A percentile compares a stretch with the other conserved stretches of the same genome.
phyloP scores from a whole-genome alignment of 1,139 yeast genomes.

The Taphrina sp. region DNA sequence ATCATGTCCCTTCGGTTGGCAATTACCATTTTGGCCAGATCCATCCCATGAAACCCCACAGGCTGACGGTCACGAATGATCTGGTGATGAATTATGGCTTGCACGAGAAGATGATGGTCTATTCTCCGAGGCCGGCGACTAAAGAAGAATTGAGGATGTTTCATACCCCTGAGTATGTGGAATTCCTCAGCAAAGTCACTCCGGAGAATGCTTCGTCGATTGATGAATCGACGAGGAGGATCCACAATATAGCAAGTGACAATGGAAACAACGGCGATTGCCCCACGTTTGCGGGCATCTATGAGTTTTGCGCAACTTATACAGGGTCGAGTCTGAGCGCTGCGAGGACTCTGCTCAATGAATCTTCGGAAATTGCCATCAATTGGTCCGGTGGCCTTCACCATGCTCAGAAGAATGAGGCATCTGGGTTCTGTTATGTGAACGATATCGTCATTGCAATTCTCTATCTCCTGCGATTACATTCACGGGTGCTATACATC shows the following conservation, averaged over 20 bases:
- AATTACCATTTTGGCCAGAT: constrained; percentile 65
- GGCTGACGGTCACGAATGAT: constrained; percentile 91
- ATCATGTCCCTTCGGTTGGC: constrained; percentile 71
- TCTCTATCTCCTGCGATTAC: constrained; percentile 81
- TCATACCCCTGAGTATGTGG: constrained; percentile 84
- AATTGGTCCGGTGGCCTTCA: constrained; percentile 94
- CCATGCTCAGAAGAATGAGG: constrained; percentile 94
- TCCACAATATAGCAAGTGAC: constrained; percentile 27
- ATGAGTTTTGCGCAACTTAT: constrained; percentile 78
- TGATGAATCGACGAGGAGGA: constrained; percentile 47
- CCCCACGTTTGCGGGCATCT: constrained; percentile 94
- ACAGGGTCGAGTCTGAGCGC: constrained; percentile 96
- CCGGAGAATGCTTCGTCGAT: constrained; percentile 71
- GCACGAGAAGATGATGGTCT: constrained; percentile 86
- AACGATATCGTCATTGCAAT: constrained; percentile 89
- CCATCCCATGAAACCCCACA: constrained; percentile 98
- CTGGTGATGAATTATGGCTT: constrained; percentile 79
- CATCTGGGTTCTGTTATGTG: constrained; percentile 92
- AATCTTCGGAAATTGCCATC: constrained; percentile 91
- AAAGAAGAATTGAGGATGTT: constrained; percentile 72
- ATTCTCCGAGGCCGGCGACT: constrained; percentile 78
- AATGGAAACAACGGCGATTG: constrained; percentile 55
- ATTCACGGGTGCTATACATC: constrained; percentile 90
- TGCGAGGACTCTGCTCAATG: constrained; percentile 73
- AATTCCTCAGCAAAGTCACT: constrained; percentile 71